Base-by-base conservation (phyloP, 768 basidiomycete species). In the Lactifluus piperatus region DNA sequence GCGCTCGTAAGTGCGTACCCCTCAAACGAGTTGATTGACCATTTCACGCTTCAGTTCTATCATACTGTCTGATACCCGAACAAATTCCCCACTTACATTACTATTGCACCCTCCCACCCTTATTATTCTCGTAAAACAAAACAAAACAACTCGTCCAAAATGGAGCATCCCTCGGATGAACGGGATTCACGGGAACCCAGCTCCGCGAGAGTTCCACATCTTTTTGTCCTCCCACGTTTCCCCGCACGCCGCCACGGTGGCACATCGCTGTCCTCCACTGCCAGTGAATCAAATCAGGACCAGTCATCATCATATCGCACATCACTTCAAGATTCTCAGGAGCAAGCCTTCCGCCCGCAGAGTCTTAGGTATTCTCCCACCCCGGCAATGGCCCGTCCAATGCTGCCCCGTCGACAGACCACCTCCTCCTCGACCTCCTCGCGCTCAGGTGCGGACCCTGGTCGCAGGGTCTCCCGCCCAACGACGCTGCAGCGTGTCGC, bases 401-500 rank as follows among this genome's bases (percentile, higher is more conserved):
- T 9, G 7, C 41, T 43, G 8, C 41, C 41, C 2, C 41, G 20
- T 0, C 52, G 52, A 5, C 45, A 11, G 4, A 24, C 45, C 4
- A 46, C 26, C 13, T 46, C 45, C 26, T 46, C 45, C 1, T 20
- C 39, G n/a, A n/a, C 41, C 41, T 36, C 49, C 1, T 37, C 37
- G 1, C 36, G 14, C 29, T 2, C 13, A 8, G 43, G 20, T 4
- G 22, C 30, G 18, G 36, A 47, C 27, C 54, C 16, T 36, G 1
- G 13, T 18, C 51, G 47, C 26, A 24, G 36, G 16, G 11, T 24
- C 26, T 52, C 50, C 24, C 56, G 46, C 22, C 9, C 45, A 0
- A 27, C 57, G 20, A 9, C 62, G 24, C n/a, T 62, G 7, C 49
- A 55, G 49, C 57, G 62, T 16, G 53, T 62, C 5, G 48, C 62